Percentiles rank a stretch among this genome's conserved stretches.
Evolutionary conservation across 768 basidiomycete species (phyloP).

Genomic region (Tylopilus subfusipes): DNA sequence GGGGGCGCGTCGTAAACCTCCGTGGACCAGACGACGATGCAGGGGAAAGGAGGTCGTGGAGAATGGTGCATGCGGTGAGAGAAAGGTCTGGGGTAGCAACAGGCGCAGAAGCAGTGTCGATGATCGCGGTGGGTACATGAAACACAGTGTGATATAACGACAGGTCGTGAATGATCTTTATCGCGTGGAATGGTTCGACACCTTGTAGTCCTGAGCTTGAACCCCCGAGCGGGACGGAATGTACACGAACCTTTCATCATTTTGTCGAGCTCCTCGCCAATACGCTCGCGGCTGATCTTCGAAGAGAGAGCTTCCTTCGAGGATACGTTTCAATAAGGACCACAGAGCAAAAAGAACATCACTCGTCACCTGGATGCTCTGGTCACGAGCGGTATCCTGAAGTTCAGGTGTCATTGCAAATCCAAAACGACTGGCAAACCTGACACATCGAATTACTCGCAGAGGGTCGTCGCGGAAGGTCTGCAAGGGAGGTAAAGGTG

Average conservation of each 20-base stretch:
- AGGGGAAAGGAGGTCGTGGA: constrained; percentile 45
- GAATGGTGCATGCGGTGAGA: constrained; percentile 55
- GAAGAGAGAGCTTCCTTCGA: constrained; percentile 57
- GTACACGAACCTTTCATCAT: constrained; percentile 76
- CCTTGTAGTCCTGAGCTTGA: constrained; percentile 41
- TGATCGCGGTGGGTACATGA: constrained; percentile 46
- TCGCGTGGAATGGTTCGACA: constrained; percentile 66
- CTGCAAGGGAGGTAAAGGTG: constrained; percentile 79
- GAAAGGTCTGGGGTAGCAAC: constrained; percentile 41
- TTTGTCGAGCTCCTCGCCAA: constrained; percentile 90
- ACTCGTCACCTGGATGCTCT: constrained; percentile 55
- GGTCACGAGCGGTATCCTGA: constrained; percentile 55
- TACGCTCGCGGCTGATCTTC: constrained; percentile 88
- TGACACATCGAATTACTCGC: constrained; percentile 82
- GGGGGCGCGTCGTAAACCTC: constrained; percentile 18
- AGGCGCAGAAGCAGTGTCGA: constrained; percentile 42
- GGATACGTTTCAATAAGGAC: background rate
- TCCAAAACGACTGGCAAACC: constrained; percentile 90
- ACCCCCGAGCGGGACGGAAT: background rate
- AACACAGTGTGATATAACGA: constrained; percentile 69
- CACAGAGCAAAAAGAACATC: background rate
- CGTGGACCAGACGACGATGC: constrained; percentile 12
- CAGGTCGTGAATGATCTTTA: constrained; percentile 71
- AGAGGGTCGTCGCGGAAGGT: constrained; percentile 95
- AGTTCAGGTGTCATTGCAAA: constrained; percentile 74